phyloP scores from a whole-genome alignment of 495 filamentous ascomycete genomes.

The Cudoniella acicularis region DNA sequence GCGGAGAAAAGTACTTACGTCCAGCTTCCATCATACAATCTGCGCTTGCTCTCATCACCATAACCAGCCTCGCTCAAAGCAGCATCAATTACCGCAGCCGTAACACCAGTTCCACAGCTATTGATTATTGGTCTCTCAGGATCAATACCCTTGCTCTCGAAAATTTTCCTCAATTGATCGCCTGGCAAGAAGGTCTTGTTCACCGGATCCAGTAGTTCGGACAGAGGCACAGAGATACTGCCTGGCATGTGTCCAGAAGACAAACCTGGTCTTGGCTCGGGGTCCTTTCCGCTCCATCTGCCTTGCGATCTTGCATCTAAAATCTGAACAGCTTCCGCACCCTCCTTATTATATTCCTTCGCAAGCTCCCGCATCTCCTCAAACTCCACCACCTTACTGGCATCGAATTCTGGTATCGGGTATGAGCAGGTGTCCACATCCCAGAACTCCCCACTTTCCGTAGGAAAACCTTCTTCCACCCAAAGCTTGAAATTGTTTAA shows the following conservation, averaged over 20 bases:
- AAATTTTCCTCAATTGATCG: constrained; percentile 69
- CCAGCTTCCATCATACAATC: constrained; percentile 95
- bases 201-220: constrained; percentile 72
- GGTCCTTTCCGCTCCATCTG: constrained; percentile 76
- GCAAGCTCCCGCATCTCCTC: constrained; percentile 77
- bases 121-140: constrained; percentile 81
- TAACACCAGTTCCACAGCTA: constrained; percentile 91
- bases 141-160: constrained; percentile 72
- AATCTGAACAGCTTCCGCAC: constrained; percentile 76
- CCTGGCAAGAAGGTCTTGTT: constrained; percentile 76
- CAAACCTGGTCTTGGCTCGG: constrained; percentile 84
- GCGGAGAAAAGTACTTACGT: constrained; percentile 63
- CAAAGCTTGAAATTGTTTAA: constrained; percentile 93
- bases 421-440: constrained; percentile 55
- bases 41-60: constrained; percentile 61
- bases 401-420: constrained; percentile 48
- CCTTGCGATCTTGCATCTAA: constrained; percentile 81
- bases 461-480: constrained; percentile 76
- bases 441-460: constrained; percentile 70
- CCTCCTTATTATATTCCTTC: constrained; percentile 72
- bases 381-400: constrained; percentile 52
- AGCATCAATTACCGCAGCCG: constrained; percentile 87
- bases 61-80: constrained; percentile 77
- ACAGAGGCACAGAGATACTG: constrained; percentile 78
- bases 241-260: constrained; percentile 89